A percentile compares a stretch with the other conserved stretches of the same genome.
These are phyloP conservation scores for Pichia manshurica DNA, from an alignment of 805 yeast species.

Conservation along the genomic window DNA sequence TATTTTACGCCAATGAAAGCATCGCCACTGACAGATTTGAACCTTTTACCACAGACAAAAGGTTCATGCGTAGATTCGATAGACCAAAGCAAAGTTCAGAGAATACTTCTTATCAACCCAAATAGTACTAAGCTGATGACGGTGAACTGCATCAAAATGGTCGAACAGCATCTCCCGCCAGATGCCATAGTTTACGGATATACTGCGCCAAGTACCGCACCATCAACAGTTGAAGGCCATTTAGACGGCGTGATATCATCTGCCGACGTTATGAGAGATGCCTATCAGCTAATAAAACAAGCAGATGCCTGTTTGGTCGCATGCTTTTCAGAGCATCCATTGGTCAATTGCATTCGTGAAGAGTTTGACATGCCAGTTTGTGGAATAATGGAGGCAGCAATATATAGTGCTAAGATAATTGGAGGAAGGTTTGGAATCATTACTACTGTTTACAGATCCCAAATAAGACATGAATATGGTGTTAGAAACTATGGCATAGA, in stretches of 20 bases:
- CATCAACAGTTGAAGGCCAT: conserved; percentile 31
- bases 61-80: conserved; percentile 5
- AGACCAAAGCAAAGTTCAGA: conserved; percentile 9
- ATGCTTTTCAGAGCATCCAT: conserved; percentile 33
- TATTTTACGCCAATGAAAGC: no score
- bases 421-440: conserved; percentile 32
- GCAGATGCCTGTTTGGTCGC: conserved; percentile 32
- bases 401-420: conserved; percentile 29
- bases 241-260: conserved; percentile 31
- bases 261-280: conserved; percentile 29
- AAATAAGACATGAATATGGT: conserved; percentile 30
- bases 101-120: conserved; percentile 29
- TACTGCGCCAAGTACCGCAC: conserved; percentile 26
- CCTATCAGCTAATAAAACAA: conserved; percentile 23
- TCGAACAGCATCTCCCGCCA: conserved; percentile 24
- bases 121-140: conserved; percentile 30
- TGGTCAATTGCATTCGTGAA: conserved; percentile 31
- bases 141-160: conserved; percentile 28
- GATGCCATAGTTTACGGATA: conserved; percentile 30
- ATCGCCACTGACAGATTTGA: background rate
- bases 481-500: conserved; percentile 27
- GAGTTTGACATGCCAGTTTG: conserved; percentile 31
- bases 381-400: conserved; percentile 33
- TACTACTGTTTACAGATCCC: conserved; percentile 29
- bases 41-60: conserved; percentile 2